A percentile compares a stretch with the other conserved stretches of the same genome.
Conservation (phyloP, 305 asterid genomes). For the Fraxinus sp. region DNA sequence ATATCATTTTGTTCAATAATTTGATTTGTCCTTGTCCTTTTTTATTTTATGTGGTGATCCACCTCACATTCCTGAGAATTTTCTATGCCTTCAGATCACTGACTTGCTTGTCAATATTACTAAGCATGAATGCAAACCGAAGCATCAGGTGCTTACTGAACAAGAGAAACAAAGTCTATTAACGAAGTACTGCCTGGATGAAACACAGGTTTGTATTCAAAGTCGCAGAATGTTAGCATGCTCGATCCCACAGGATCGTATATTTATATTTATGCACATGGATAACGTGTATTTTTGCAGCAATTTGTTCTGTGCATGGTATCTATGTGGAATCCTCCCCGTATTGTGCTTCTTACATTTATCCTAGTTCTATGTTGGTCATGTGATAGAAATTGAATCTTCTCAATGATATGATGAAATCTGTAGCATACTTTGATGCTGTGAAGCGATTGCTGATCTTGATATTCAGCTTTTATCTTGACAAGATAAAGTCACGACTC, state of each 20-base stretch:
- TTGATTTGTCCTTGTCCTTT: slow-evolving; percentile 5
- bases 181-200: slow-evolving; percentile 63
- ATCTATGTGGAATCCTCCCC: neutral
- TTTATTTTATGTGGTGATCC: neutral
- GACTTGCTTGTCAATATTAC: slow-evolving; percentile 84
- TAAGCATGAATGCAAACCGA: slow-evolving; percentile 76
- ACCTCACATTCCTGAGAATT: slow-evolving; percentile 4
- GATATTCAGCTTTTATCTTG: neutral
- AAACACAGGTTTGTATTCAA: slow-evolving; percentile 61
- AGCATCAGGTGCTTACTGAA: slow-evolving; percentile 61
- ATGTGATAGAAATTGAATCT: neutral
- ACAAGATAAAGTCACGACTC: neutral
- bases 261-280: neutral
- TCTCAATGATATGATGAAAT: neutral
- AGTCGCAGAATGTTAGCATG: neutral
- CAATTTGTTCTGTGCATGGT: neutral
- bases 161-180: slow-evolving; percentile 64
- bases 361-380: neutral
- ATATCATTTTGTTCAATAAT: neutral
- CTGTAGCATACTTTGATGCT: neutral
- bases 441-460: neutral
- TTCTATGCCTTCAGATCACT: slow-evolving; percentile 48
- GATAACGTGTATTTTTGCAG: neutral
- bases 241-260: neutral
- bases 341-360: neutral